Evolutionary conservation across 1,139 yeast genomes (phyloP).

Genomic region (Yamadazyma sp.): DNA sequence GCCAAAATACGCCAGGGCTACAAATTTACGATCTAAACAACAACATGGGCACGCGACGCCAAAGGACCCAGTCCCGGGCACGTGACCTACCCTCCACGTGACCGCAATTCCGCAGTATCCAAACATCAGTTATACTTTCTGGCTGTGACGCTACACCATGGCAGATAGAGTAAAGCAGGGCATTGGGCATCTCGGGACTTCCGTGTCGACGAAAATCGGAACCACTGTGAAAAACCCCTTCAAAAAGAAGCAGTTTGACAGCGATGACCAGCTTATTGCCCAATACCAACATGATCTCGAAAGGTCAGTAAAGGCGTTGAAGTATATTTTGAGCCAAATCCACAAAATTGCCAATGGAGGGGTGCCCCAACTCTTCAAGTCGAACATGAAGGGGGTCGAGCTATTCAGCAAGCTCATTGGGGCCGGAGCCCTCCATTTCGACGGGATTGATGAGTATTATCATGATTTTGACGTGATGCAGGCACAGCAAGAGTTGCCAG

Average conservation of each 20-base stretch:
- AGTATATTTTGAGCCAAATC: conserved; percentile 38
- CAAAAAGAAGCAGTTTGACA: conserved; percentile 23
- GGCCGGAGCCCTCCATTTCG: conserved; percentile 40
- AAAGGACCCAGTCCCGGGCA: too few relatives aligned
- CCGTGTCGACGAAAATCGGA: conserved; percentile 10
- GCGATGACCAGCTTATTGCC: conserved; percentile 43
- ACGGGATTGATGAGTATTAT: conserved; percentile 42
- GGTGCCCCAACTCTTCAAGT: conserved; percentile 38
- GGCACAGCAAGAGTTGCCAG: conserved; percentile 31
- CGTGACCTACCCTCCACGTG: too few relatives aligned
- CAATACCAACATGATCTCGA: conserved; percentile 47
- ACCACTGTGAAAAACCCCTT: conserved; percentile 13
- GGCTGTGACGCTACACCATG: not conserved
- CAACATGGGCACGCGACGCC: too few relatives aligned
- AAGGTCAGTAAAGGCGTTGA: conserved; percentile 42
- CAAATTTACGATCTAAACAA: too few relatives aligned
- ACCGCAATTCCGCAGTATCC: too few relatives aligned
- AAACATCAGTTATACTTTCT: not conserved
- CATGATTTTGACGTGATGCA: conserved; percentile 34
- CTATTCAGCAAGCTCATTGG: conserved; percentile 37
- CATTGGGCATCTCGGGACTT: conserved; percentile 10
- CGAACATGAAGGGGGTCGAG: conserved; percentile 32
- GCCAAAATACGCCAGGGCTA: too few relatives aligned
- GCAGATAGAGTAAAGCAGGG: conserved; percentile 13
- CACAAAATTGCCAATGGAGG: conserved; percentile 30